phyloP scores from a whole-genome alignment of 2,329 filamentous ascomycete species.

The Apiospora hydei region DNA sequence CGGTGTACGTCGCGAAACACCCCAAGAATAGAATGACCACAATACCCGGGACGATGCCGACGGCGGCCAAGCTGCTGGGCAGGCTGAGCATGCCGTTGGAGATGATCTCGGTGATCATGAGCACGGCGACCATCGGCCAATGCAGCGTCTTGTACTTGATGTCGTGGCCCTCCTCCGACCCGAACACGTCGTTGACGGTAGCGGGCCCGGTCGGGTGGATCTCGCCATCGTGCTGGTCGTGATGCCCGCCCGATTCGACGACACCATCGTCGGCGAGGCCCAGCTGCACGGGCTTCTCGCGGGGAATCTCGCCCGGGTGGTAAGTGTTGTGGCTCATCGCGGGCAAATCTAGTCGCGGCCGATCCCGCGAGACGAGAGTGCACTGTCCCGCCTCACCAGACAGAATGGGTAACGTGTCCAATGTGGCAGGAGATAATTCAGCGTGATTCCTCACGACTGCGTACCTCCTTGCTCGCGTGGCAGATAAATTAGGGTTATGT shows the following conservation, averaged over 20 bases:
- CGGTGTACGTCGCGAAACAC: slow-evolving; percentile 58
- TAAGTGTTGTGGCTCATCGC: slow-evolving; percentile 25
- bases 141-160: slow-evolving; percentile 63
- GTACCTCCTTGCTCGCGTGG: background rate
- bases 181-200: slow-evolving; percentile 49
- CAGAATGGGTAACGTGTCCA: background rate
- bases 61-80: slow-evolving; percentile 57
- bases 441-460: background rate
- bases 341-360: background rate
- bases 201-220: slow-evolving; percentile 29
- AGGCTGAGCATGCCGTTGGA: slow-evolving; percentile 61
- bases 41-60: slow-evolving; percentile 60
- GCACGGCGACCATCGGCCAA: slow-evolving; percentile 58
- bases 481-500: background rate
- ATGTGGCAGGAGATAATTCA: background rate
- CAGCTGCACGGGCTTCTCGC: background rate
- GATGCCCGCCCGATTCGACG: slow-evolving; percentile 23
- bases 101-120: slow-evolving; percentile 65
- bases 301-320: slow-evolving; percentile 23
- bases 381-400: too few relatives aligned
- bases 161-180: slow-evolving; percentile 41
- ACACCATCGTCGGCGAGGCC: background rate
- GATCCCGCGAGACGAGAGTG: background rate
- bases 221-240: slow-evolving; percentile 22
- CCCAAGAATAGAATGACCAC: slow-evolving; percentile 59